Evolutionary conservation across 176 grass and related monocot genomes (phyloP), one percentile per base, ranked within the genome.

Genomic region (Cenchrus americanus): DNA sequence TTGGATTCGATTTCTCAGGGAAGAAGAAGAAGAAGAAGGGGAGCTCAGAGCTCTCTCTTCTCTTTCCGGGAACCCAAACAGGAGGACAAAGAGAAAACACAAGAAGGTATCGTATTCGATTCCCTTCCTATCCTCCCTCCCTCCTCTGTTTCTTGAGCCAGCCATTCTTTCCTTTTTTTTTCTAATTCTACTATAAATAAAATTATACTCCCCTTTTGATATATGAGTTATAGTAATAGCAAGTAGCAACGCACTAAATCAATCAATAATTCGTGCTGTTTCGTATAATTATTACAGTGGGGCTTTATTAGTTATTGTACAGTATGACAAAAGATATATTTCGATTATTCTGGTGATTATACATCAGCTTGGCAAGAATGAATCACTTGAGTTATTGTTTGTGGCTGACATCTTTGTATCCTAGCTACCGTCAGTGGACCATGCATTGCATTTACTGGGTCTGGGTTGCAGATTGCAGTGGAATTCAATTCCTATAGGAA

Each of bases 71-170:
- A 55, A 17, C 53, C 53, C 17, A 55, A 61, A 61, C 57, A 65
- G 27, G 66, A 69, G 14, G 13, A 65, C 13, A 17, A 34, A 15
- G 12, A 51, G 49, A 51, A 6, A 17, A 53, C 4, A 17, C 4
- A 12, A 49, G 42, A 12, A 49, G 42, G 67, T 47, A 70, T 70
- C 66, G 19, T 44, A 69, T 69, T 69, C 66, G 41, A 69, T 69
- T 69, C 66, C 66, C 66, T 69, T 1, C 66, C 37, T 58, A 58
- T 53, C 51, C 51, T 15, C 48, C 46, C 2, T 13, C 14, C 4
- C 47, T 49, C 10, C 15, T 22, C 8, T 58, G 19, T n/a, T 58
- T 58, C 19, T 22, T 19, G 55, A 58, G 55, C 1, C 51, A 53
- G 51, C 14, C 55, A 58, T 37, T 4, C 8, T 21, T 24, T 24